Conservation (phyloP, 1,139 yeast species). For the Taiozyma onychis region DNA sequence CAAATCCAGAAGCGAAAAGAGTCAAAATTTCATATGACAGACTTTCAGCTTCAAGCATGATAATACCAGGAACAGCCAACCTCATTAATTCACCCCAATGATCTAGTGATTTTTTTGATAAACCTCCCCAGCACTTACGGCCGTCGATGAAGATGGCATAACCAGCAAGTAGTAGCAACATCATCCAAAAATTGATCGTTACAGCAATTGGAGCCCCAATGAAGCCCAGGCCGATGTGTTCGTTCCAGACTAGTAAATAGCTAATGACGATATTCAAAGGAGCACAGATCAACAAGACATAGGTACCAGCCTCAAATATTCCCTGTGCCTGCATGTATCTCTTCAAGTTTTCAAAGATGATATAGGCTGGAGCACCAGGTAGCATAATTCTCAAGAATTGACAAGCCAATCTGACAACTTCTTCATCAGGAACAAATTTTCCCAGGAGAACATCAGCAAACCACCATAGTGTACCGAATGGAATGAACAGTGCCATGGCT, state of each 20-base stretch:
- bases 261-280: constrained; percentile 71
- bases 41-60: constrained; percentile 72
- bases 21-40: constrained; percentile 71
- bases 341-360: constrained; percentile 76
- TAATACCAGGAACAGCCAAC: constrained; percentile 66
- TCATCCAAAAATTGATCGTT: constrained; percentile 64
- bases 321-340: constrained; percentile 89
- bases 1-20: constrained; percentile 69
- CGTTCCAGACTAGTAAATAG: constrained; percentile 76
- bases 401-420: constrained; percentile 60
- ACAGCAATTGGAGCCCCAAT: constrained; percentile 74
- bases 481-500: constrained; percentile 49
- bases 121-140: constrained; percentile 68
- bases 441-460: constrained; percentile 49
- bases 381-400: constrained; percentile 59
- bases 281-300: constrained; percentile 69
- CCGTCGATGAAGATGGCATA: constrained; percentile 62
- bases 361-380: constrained; percentile 80
- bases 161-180: constrained; percentile 47
- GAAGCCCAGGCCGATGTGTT: constrained; percentile 53
- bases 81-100: constrained; percentile 57
- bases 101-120: constrained; percentile 39
- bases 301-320: constrained; percentile 85
- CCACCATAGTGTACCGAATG: constrained; percentile 64
- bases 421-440: constrained; percentile 49